Conservation (phyloP, 2,329 filamentous ascomycete genomes). For the Neopestalotiopsis rosae region DNA sequence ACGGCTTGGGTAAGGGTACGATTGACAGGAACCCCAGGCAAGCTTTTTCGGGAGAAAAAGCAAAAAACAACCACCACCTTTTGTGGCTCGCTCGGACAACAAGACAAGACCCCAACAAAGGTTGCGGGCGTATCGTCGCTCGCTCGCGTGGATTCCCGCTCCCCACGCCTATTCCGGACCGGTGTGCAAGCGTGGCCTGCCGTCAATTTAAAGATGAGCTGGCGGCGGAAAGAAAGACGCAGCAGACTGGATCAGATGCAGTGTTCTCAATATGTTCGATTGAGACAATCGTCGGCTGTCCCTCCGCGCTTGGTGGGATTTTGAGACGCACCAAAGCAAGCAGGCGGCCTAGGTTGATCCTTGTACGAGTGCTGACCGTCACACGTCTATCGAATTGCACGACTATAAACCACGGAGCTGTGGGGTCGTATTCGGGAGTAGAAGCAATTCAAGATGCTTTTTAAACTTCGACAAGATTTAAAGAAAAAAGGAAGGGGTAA, state of each 20-base stretch:
- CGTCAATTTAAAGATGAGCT: neutral
- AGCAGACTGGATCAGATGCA: neutral
- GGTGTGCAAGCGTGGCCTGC: neutral
- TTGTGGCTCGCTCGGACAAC: no score
- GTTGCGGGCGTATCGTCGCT: neutral
- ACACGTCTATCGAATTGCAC: slow-evolving; percentile 10
- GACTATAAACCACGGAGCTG: slow-evolving; percentile 10
- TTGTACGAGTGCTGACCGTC: slow-evolving; percentile 2
- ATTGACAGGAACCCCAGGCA: neutral
- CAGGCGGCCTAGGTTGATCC: slow-evolving; percentile 3
- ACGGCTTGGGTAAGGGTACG: slow-evolving; percentile 8
- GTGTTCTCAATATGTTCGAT: neutral
- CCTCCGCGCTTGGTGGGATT: slow-evolving; percentile 12
- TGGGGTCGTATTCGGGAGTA: slow-evolving; percentile 9
- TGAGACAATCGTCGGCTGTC: slow-evolving; percentile 4
- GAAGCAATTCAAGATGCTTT: slow-evolving; percentile 1
- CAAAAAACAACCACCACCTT: neutral
- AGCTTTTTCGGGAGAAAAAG: slow-evolving; percentile 14
- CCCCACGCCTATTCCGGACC: neutral
- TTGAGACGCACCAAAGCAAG: neutral
- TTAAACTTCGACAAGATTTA: neutral
- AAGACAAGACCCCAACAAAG: no score
- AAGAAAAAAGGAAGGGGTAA: neutral
- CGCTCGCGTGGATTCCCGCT: neutral
- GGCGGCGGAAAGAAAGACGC: slow-evolving; percentile 1